Evolutionary conservation across 768 basidiomycete species (phyloP), one percentile per base, ranked within the genome.

Genomic region (Pluteus cervinus): DNA sequence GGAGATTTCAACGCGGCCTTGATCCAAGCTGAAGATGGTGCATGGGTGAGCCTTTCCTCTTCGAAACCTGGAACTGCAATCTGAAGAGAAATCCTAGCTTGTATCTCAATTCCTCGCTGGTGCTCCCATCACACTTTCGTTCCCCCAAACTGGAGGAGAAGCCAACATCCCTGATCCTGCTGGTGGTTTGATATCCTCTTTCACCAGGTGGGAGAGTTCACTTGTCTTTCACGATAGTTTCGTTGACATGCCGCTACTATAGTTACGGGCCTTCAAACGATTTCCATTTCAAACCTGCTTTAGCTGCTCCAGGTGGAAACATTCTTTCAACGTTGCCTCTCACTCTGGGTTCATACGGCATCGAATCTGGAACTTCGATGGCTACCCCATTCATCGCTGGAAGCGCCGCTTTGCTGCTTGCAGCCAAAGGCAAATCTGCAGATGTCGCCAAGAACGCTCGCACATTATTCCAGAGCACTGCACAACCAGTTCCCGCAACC

Each of bases 201-300:
- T 76, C 55, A 68, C 73, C 6, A 62, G 60, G 57, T 61, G 33
- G 29, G 32, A 33, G 12, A 25, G 9, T 21, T 16, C 7, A 12
- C 30, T 8, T n/a, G 28, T 11, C 17, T 8, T 18, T n/a, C 8
- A 21, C 8, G 16, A 34, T 37, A 14, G 7, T 23, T 25, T 32
- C 24, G 20, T 29, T n/a, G 17, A 9, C 15, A 24, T 17, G 25
- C 14, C 23, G 20, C 6, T 17, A 31, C 16, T 16, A 34, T 24
- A 67, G 68, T 34, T 77, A 72, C 40, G 80, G 80, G 2, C 79
- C 79, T 1, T 66, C 74, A 4, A 71, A 77, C 49, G 78, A 81
- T 48, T 62, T 77, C 44, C 68, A 58, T 58, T 71, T 73, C 63
- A 75, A 75, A 37, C 73, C 76, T 7, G 61, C 73, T 8, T 51